Percentiles rank a stretch among this genome's conserved stretches.
phyloP scores from a whole-genome alignment of 805 yeast genomes.

The Starmerella khaoyaiensis region DNA sequence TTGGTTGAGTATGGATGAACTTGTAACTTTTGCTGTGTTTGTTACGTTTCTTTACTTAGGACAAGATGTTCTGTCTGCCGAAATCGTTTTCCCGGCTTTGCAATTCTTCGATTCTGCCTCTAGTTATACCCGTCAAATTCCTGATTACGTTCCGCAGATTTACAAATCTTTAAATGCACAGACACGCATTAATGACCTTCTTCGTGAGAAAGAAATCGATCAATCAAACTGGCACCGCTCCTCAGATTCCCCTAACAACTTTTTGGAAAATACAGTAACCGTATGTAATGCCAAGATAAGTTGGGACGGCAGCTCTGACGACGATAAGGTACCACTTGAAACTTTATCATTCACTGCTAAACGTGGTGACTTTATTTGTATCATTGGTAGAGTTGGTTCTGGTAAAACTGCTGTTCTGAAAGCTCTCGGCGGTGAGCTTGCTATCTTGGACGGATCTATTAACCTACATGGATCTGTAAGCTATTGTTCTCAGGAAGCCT shows the following conservation, averaged over 20 bases:
- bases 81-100: slow-evolving; percentile 58
- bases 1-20: slow-evolving; percentile 67
- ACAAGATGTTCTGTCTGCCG: slow-evolving; percentile 62
- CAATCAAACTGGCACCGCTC: neutral
- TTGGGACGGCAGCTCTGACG: neutral
- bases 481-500: slow-evolving; percentile 76
- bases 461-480: slow-evolving; percentile 64
- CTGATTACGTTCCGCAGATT: slow-evolving; percentile 6
- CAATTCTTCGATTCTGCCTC: slow-evolving; percentile 48
- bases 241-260: slow-evolving; percentile 22
- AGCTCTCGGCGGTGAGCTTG: slow-evolving; percentile 67
- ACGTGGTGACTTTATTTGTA: slow-evolving; percentile 70
- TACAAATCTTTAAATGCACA: slow-evolving; percentile 10
- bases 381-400: slow-evolving; percentile 78
- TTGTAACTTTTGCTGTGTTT: slow-evolving; percentile 79
- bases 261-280: neutral
- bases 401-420: slow-evolving; percentile 79
- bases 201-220: neutral
- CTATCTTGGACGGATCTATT: slow-evolving; percentile 60
- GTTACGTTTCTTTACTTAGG: slow-evolving; percentile 55
- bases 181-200: slow-evolving; percentile 11
- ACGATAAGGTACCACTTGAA: slow-evolving; percentile 42
- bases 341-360: slow-evolving; percentile 51
- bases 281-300: neutral
- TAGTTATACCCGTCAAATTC: slow-evolving; percentile 8